Evolutionary conservation across 768 basidiomycete genomes (phyloP).

Genomic region (Ramaria sp.): DNA sequence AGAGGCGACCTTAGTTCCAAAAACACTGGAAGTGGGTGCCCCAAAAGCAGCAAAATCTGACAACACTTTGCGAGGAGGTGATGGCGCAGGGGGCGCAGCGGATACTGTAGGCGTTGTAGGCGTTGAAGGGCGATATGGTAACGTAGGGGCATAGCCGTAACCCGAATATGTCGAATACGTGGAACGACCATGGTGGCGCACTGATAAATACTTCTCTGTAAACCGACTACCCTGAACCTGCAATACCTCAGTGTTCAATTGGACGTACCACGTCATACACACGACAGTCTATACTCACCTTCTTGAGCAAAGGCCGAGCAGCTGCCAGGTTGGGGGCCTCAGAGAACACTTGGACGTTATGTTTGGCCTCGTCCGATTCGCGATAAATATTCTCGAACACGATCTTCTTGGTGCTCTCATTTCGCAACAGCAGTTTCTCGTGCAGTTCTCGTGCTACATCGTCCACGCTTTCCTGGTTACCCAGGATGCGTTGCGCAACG

Average conservation of each 20-base stretch:
- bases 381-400: constrained; percentile 95
- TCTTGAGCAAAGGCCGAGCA: constrained; percentile 68
- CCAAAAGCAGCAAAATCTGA: constrained; percentile 84
- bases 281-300: constrained; percentile 36
- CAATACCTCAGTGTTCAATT: constrained; percentile 7
- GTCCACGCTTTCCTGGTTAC: constrained; percentile 91
- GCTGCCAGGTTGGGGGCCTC: constrained; percentile 58
- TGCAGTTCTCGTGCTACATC: constrained; percentile 93
- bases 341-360: constrained; percentile 84
- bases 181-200: constrained; percentile 38
- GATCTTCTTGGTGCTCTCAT: constrained; percentile 95
- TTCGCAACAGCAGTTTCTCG: constrained; percentile 79
- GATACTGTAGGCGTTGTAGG: constrained; percentile 24
- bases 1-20: constrained; percentile 72
- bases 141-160: constrained; percentile 27
- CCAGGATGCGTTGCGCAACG: constrained; percentile 84
- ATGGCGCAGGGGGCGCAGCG: constrained; percentile 25
- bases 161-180: constrained; percentile 37
- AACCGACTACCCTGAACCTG: constrained; percentile 93
- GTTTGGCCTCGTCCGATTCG: constrained; percentile 76
- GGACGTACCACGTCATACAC: background rate
- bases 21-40: constrained; percentile 68
- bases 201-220: constrained; percentile 89
- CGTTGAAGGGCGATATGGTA: constrained; percentile 31
- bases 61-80: constrained; percentile 81